phyloP scores from a whole-genome alignment of 73 alveolate species.

The Blepharisma stoltei region DNA sequence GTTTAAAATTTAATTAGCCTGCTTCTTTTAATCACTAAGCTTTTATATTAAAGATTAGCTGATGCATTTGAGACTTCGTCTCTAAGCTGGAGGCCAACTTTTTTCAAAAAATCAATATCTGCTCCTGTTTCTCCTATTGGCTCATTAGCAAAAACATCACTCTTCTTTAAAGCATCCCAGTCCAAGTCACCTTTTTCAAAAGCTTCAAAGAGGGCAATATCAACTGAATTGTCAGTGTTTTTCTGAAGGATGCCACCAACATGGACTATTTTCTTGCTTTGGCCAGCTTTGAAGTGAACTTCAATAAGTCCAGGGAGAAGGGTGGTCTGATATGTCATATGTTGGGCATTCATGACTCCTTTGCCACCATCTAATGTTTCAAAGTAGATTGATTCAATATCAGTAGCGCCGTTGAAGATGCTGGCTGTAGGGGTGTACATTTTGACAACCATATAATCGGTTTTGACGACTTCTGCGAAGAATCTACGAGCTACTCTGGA shows the following conservation, averaged over 20 bases:
- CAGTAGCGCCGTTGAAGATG: not conserved
- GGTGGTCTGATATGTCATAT: not conserved
- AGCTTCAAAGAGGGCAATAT: constrained; percentile 30
- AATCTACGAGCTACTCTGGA: constrained; percentile 38
- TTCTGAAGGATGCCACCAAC: constrained; percentile 22
- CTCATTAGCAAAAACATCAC: constrained; percentile 13
- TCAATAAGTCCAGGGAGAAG: constrained; percentile 6
- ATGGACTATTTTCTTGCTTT: not conserved
- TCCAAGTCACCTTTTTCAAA: constrained; percentile 6
- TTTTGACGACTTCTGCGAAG: constrained; percentile 1
- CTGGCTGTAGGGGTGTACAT: constrained; percentile 2
- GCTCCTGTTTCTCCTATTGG: constrained; percentile 3
- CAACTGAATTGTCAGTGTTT: constrained; percentile 26
- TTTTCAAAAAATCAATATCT: not conserved
- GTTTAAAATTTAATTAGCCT: too few species aligned
- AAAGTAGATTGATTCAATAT: not conserved
- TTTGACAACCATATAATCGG: not conserved
- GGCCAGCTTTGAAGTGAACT: constrained; percentile 10
- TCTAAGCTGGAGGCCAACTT: not conserved
- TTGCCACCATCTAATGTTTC: constrained; percentile 20
- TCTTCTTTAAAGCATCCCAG: constrained; percentile 24
- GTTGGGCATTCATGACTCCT: not conserved
- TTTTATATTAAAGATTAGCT: not conserved
- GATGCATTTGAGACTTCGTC: not conserved
- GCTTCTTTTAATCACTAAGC: too few species aligned